phyloP scores from a whole-genome alignment of 169 alveolate species.

The Plasmodium ovale region DNA sequence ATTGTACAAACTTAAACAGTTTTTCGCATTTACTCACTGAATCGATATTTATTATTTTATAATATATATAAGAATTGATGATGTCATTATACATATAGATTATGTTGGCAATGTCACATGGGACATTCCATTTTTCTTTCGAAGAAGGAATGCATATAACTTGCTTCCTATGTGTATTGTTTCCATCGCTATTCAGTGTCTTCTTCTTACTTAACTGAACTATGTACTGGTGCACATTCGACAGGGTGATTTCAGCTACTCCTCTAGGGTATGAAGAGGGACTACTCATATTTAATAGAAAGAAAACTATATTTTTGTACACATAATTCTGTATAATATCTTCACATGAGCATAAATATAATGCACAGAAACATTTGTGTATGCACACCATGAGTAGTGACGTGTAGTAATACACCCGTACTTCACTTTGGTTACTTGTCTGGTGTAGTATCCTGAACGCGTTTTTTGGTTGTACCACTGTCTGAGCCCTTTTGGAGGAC shows the following conservation, averaged over 20 bases:
- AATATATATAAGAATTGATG: constrained; percentile 15
- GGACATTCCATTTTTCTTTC: neutral
- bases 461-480: too few relatives aligned
- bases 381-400: constrained; percentile 27
- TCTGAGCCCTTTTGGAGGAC: neutral
- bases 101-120: neutral
- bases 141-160: too few relatives aligned
- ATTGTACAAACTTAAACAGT: neutral
- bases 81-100: constrained; percentile 5
- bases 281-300: constrained; percentile 18
- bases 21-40: constrained; percentile 8
- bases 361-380: constrained; percentile 30
- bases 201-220: neutral
- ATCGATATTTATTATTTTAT: constrained; percentile 42
- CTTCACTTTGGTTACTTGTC: constrained; percentile 18
- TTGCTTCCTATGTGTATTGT: neutral
- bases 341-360: constrained; percentile 4
- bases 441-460: too few relatives aligned
- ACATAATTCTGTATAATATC: constrained; percentile 35
- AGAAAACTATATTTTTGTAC: constrained; percentile 6
- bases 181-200: neutral
- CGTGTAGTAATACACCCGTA: constrained; percentile 4
- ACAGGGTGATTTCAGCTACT: constrained; percentile 10
- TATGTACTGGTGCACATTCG: constrained; percentile 9
- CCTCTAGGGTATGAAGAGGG: neutral